These are phyloP conservation scores for Stropharia rugosoannulata DNA, from an alignment of 768 basidiomycete species.

Conservation along the genomic window DNA sequence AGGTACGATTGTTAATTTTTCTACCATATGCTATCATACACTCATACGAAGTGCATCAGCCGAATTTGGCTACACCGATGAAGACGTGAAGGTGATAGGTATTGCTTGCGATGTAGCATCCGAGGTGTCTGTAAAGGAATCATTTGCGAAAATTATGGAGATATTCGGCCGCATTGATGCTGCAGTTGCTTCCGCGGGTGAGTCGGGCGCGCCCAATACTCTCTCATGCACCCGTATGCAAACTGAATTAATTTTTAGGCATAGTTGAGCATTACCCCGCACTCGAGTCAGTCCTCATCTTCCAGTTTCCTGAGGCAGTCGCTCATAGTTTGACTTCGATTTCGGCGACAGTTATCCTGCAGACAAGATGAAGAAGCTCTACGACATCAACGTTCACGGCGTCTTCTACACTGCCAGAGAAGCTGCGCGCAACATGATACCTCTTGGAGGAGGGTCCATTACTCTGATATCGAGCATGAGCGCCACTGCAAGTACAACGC, in stretches of 20 bases:
- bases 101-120: constrained; percentile 87
- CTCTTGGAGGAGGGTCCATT: constrained; percentile 75
- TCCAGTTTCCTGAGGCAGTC: constrained; percentile 1
- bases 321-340: background rate
- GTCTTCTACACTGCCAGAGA: constrained; percentile 96
- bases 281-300: constrained; percentile 58
- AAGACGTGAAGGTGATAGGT: constrained; percentile 68
- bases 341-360: constrained; percentile 68
- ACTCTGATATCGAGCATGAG: constrained; percentile 91
- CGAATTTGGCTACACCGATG: constrained; percentile 52
- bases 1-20: constrained; percentile 11
- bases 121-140: constrained; percentile 74
- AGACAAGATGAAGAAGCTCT: constrained; percentile 79
- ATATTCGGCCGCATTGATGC: constrained; percentile 74
- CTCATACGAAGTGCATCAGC: constrained; percentile 28
- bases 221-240: background rate
- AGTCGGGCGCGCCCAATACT: constrained; percentile 11
- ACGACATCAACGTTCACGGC: constrained; percentile 94
- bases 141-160: constrained; percentile 63
- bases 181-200: constrained; percentile 88
- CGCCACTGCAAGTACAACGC: constrained; percentile 56
- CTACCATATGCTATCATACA: background rate
- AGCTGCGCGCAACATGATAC: constrained; percentile 90
- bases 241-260: constrained; percentile 38
- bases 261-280: constrained; percentile 89